phyloP scores from a whole-genome alignment of 352 stramenopile species.

The Blastocystis sp. region DNA sequence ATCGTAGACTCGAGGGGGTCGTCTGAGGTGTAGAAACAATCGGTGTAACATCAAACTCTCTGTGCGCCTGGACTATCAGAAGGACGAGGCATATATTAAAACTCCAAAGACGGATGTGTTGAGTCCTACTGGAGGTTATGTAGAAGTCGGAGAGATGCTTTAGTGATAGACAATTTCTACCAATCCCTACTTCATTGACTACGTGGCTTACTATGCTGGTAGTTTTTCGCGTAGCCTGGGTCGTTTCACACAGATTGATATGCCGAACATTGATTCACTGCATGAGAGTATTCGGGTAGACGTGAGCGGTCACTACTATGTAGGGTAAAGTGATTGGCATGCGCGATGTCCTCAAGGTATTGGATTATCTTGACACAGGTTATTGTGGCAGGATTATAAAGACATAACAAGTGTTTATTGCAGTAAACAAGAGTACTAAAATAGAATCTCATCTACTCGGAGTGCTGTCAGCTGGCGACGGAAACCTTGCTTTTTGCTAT shows the following conservation, averaged over 20 bases:
- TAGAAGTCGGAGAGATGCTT: not conserved
- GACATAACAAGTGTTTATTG: not conserved
- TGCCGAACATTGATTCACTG: not conserved
- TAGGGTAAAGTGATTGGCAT: slow-evolving; percentile 2
- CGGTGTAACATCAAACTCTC: slow-evolving; percentile 52
- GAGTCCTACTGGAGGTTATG: not conserved
- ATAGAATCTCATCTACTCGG: slow-evolving; percentile 52
- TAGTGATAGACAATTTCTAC: slow-evolving; percentile 1
- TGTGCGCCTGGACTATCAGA: slow-evolving; percentile 6
- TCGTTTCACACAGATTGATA: slow-evolving; percentile 28
- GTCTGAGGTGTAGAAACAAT: not conserved
- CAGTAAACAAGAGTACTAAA: slow-evolving; percentile 14
- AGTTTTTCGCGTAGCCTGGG: not conserved
- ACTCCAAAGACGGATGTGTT: not conserved
- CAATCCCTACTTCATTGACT: slow-evolving; percentile 54
- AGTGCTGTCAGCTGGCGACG: slow-evolving; percentile 20
- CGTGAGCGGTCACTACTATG: not conserved
- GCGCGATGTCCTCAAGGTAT: slow-evolving; percentile 20
- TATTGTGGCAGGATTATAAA: slow-evolving; percentile 53
- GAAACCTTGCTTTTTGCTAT: slow-evolving; percentile 57
- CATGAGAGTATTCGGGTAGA: slow-evolving; percentile 30
- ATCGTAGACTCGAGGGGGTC: not conserved
- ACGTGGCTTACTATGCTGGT: slow-evolving; percentile 35
- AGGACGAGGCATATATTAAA: slow-evolving; percentile 5
- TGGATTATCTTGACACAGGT: slow-evolving; percentile 48